Evolutionary conservation across 441 rosid species (phyloP), one percentile per base, ranked within the genome.

Genomic region (Erodium chrysanthum): DNA sequence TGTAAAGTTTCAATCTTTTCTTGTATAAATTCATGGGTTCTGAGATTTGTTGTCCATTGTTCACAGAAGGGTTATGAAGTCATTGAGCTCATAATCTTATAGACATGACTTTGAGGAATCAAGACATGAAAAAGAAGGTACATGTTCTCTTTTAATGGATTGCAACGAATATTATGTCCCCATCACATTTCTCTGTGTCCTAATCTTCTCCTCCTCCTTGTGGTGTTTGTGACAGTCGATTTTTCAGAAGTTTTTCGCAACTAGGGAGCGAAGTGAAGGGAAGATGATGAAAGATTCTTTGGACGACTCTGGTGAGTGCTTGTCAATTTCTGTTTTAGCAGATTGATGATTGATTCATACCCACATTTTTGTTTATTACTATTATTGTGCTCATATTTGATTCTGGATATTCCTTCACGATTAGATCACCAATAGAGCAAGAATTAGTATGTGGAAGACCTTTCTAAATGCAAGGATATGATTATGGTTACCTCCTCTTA

Each of bases 121-220:
- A 70, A 71, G 80, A 74, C 33, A 68, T 56, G 66, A 66, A 67
- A 71, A 78, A 74, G 74, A 79, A 84, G 81, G 79, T 75, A 33
- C 66, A 63, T 12, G 15, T 63, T 17, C 60, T 3, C 58, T 18
- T 33, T 66, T n/a, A 27, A 40, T 42, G 56, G 25, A 40, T 23
- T 64, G 37, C 46, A 1, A 11, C 54, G 8, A 65, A 21, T 58
- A 12, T 58, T 22, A 21, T 25, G 15, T 22, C 27, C 29, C 14
- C 10, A 22, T 44, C 21, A 21, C 56, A 44, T 50, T 61, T 54
- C 17, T 68, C 52, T 10, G 37, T 59, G 7, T 0, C 29, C 73
- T 5, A 35, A 35, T 35, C 40, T 7, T 35, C 5, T 35, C 40
- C 40, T 6, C 40, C 40, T 6, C 9, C 40, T 35, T 7, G 40